Conservation (phyloP, 2,329 filamentous ascomycete genomes). For the Colletotrichum horii region DNA sequence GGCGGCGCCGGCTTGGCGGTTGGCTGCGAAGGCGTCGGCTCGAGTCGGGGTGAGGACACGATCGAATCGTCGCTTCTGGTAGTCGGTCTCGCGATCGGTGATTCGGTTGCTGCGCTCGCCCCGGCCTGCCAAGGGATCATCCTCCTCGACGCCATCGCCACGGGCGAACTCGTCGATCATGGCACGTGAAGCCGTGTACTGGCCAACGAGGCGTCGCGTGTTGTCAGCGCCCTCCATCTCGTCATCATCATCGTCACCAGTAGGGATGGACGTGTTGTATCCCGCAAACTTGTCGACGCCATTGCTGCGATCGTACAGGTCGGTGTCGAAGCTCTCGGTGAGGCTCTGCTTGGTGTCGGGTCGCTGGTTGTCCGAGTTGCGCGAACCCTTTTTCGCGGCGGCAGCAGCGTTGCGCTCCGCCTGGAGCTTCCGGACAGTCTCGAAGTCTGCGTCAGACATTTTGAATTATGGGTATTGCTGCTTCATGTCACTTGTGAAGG, state of each 20-base stretch:
- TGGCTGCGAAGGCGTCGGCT: slow-evolving; percentile 83
- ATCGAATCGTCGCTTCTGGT: slow-evolving; percentile 94
- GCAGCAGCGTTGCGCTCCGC: slow-evolving; percentile 87
- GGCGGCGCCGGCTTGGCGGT: slow-evolving; percentile 69
- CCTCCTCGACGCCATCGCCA: slow-evolving; percentile 86
- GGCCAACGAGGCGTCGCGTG: slow-evolving; percentile 82
- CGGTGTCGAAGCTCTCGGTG: slow-evolving; percentile 86
- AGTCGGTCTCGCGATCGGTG: slow-evolving; percentile 91
- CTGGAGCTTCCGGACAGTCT: slow-evolving; percentile 85
- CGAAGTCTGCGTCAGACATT: slow-evolving; percentile 84
- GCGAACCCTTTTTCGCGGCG: slow-evolving; percentile 80
- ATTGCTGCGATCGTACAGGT: slow-evolving; percentile 81
- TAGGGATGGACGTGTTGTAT: slow-evolving; percentile 89
- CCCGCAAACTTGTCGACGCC: slow-evolving; percentile 82
- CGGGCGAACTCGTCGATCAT: slow-evolving; percentile 95
- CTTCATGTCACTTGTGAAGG: slow-evolving; percentile 36
- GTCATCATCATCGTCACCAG: slow-evolving; percentile 77
- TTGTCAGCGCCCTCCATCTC: slow-evolving; percentile 77
- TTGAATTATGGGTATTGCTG: slow-evolving; percentile 40
- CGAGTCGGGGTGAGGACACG: slow-evolving; percentile 85
- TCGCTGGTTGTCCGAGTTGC: slow-evolving; percentile 83
- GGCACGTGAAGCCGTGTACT: slow-evolving; percentile 91
- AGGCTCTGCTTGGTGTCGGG: slow-evolving; percentile 91
- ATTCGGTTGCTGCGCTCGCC: slow-evolving; percentile 91
- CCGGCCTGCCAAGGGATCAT: slow-evolving; percentile 83